phyloP scores from a whole-genome alignment of 352 stramenopile genomes.

The Pythium graminicola region DNA sequence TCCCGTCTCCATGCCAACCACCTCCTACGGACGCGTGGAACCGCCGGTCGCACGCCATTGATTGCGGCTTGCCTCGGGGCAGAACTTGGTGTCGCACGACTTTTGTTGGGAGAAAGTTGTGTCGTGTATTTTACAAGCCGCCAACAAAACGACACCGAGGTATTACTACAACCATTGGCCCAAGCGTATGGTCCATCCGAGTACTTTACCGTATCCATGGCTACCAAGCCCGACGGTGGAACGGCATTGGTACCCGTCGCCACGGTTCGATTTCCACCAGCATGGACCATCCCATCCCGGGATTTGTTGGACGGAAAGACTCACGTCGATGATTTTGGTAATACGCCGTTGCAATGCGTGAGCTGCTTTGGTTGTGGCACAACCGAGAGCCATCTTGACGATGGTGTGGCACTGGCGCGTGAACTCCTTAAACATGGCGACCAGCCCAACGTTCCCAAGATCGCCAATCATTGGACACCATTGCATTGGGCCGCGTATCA shows the following conservation, averaged over 20 bases:
- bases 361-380: slow-evolving; percentile 75
- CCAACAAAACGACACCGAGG: slow-evolving; percentile 30
- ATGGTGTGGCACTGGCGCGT: slow-evolving; percentile 55
- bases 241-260: slow-evolving; percentile 26
- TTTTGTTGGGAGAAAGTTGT: slow-evolving; percentile 57
- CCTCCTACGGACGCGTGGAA: slow-evolving; percentile 34
- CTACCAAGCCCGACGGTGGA: slow-evolving; percentile 30
- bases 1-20: not conserved
- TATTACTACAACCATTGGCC: slow-evolving; percentile 38
- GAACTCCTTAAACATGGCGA: slow-evolving; percentile 55
- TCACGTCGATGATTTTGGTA: slow-evolving; percentile 73
- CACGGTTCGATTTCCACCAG: slow-evolving; percentile 36
- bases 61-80: slow-evolving; percentile 62
- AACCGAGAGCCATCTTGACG: slow-evolving; percentile 47
- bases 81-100: slow-evolving; percentile 49
- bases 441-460: slow-evolving; percentile 65
- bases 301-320: slow-evolving; percentile 42
- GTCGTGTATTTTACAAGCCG: slow-evolving; percentile 64
- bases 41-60: slow-evolving; percentile 53
- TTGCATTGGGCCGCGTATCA: slow-evolving; percentile 75
- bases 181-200: slow-evolving; percentile 20
- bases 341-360: slow-evolving; percentile 68
- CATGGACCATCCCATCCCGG: slow-evolving; percentile 29
- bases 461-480: slow-evolving; percentile 61
- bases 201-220: slow-evolving; percentile 44